These are phyloP conservation scores for Apiospora arundinis DNA, from an alignment of 2,329 filamentous ascomycete genomes.

Conservation along the genomic window DNA sequence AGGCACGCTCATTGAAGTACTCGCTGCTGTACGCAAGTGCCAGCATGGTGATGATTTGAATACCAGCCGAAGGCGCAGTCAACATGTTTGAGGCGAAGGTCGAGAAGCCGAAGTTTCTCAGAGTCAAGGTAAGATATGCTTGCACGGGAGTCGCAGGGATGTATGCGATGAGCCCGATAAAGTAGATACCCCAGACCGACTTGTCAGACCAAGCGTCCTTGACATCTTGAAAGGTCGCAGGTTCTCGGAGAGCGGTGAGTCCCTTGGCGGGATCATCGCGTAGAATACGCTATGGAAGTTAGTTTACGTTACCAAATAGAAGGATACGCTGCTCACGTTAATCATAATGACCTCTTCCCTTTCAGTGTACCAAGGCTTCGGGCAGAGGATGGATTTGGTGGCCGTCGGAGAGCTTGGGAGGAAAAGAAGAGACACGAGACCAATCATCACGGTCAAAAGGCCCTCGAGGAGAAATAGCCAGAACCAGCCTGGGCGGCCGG, in stretches of 20 bases:
- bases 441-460: constrained; percentile 59
- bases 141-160: constrained; percentile 56
- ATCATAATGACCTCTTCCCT: constrained; percentile 74
- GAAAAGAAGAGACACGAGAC: constrained; percentile 61
- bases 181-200: constrained; percentile 57
- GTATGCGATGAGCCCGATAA: constrained; percentile 55
- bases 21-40: constrained; percentile 60
- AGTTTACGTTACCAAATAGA: background rate
- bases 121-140: constrained; percentile 61
- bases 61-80: constrained; percentile 62
- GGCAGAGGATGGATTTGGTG: constrained; percentile 66
- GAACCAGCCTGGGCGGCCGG: constrained; percentile 46
- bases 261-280: constrained; percentile 61
- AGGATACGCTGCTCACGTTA: constrained; percentile 47
- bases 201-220: constrained; percentile 51
- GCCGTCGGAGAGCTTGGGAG: constrained; percentile 69
- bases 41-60: constrained; percentile 64
- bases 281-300: constrained; percentile 47
- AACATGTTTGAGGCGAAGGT: constrained; percentile 68
- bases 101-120: constrained; percentile 62
- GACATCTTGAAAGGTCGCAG: constrained; percentile 49
- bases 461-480: constrained; percentile 66
- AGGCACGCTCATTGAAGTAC: constrained; percentile 59
- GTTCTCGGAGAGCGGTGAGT: constrained; percentile 52
- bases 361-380: constrained; percentile 71